Base-by-base conservation (phyloP, 768 basidiomycete genomes). In the Tephrocybe sp. region DNA sequence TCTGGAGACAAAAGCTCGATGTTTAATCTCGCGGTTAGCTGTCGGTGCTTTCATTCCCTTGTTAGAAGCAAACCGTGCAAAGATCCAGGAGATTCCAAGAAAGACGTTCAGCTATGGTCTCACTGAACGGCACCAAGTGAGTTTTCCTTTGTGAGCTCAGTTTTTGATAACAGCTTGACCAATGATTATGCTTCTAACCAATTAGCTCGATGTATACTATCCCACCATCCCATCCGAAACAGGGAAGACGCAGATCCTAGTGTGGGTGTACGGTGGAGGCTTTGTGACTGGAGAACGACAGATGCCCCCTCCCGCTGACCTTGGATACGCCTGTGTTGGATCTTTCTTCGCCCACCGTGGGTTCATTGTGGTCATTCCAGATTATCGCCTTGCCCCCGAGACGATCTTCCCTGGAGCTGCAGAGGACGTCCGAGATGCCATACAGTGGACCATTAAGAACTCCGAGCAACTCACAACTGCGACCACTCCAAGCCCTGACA, bases 121-220 rank as follows among this genome's bases (percentile, higher is more conserved):
- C 14, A 74, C 70, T 18, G 79, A 75, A 26, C 71, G 82, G 28
- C 80, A 83, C 53, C 71, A 79, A 66, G 78, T 76, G 63, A 4
- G 68, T 36, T 36, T 30, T 30, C 28, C 28, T 30, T 30, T 30
- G 28, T 5, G 28, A 30, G 28, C n/a, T n/a, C n/a, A n/a, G n/a
- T n/a, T n/a, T n/a, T n/a, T n/a, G n/a, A n/a, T n/a, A n/a, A n/a
- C n/a, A n/a, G n/a, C n/a, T n/a, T n/a, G n/a, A n/a, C n/a, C n/a
- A n/a, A 8, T 38, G 21, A 36, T 37, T 3, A n/a, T n/a, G n/a
- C n/a, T n/a, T n/a, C n/a, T n/a, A n/a, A n/a, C n/a, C n/a, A n/a
- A n/a, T 30, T 54, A 88, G 85, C 75, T 88, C 26, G 86, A 88
- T 57, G 70, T 87, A 0, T 89, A 87, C 62, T 87, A 84, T 58